Percentiles rank a stretch among this genome's conserved stretches.
Evolutionary conservation across 73 alveolate species (phyloP).

Genomic region (Paramecium octaurelia): DNA sequence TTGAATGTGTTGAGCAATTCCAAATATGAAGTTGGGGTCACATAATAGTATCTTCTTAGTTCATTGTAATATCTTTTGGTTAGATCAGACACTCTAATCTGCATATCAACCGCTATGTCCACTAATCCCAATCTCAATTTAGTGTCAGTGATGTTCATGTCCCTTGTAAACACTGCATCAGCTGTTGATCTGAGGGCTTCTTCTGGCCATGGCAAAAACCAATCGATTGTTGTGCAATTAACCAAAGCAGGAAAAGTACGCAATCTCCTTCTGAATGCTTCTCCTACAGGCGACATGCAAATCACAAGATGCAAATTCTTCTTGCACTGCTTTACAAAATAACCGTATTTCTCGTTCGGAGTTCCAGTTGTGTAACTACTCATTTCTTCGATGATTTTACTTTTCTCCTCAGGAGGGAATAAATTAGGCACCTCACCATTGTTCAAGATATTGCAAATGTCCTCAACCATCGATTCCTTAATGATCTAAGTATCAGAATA

Average conservation of each 20-base stretch:
- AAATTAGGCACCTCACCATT: slow-evolving; percentile 99
- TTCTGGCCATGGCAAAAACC: slow-evolving; percentile 78
- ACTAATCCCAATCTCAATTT: slow-evolving; percentile 45
- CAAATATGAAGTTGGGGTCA: slow-evolving; percentile 99
- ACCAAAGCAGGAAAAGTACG: slow-evolving; percentile 76
- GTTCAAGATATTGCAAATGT: slow-evolving; percentile 94
- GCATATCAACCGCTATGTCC: slow-evolving; percentile 61
- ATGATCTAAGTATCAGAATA: slow-evolving; percentile 93
- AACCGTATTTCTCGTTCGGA: slow-evolving; percentile 61
- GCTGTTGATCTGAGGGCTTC: slow-evolving; percentile 75
- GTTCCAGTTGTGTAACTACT: slow-evolving; percentile 50
- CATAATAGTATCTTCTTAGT: slow-evolving; percentile 93
- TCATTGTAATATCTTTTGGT: slow-evolving; percentile 53
- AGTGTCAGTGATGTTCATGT: slow-evolving; percentile 10
- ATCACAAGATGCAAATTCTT: slow-evolving; percentile 60
- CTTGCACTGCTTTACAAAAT: slow-evolving; percentile 61
- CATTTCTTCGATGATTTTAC: slow-evolving; percentile 74
- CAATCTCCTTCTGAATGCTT: slow-evolving; percentile 67
- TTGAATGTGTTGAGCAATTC: slow-evolving; percentile 96
- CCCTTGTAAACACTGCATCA: slow-evolving; percentile 16
- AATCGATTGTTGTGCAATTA: slow-evolving; percentile 77
- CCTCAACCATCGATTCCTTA: slow-evolving; percentile 97
- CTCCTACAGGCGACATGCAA: slow-evolving; percentile 75
- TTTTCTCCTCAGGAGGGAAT: slow-evolving; percentile 86
- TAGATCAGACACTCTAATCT: slow-evolving; percentile 54